Conservation (phyloP, 306 rosid species). For the Medicago ruthenica region DNA sequence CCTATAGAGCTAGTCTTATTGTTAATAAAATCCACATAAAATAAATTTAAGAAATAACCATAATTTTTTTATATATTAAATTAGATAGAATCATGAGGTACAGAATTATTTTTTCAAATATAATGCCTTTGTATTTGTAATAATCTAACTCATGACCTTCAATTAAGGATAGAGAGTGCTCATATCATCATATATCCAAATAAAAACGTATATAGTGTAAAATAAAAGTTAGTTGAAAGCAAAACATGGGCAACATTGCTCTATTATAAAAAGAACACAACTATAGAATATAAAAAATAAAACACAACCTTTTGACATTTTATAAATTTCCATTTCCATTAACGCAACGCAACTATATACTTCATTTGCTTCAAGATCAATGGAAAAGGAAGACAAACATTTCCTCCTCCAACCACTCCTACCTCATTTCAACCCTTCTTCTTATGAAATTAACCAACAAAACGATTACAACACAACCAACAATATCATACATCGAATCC, state of each 20-base stretch:
- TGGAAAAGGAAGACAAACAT: slow-evolving; percentile 33
- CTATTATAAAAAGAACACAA: neutral
- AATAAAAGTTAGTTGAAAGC: slow-evolving; percentile 8
- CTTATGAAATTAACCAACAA: neutral
- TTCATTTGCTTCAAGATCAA: neutral
- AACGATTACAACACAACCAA: neutral
- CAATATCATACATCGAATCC: slow-evolving; percentile 45
- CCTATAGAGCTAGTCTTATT: too few species aligned
- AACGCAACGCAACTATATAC: neutral
- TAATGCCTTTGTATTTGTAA: too few species aligned
- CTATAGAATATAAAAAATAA: neutral
- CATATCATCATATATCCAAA: neutral
- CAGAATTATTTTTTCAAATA: too few species aligned
- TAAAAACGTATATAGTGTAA: neutral
- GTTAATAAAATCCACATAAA: too few species aligned
- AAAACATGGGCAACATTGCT: neutral
- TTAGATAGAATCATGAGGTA: too few species aligned
- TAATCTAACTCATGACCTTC: neutral
- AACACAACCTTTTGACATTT: neutral
- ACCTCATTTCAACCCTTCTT: slow-evolving; percentile 27
- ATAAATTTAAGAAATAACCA: too few species aligned
- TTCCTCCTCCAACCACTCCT: slow-evolving; percentile 46
- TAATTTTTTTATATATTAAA: too few species aligned
- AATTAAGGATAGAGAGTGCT: neutral
- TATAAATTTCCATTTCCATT: neutral